Base-by-base conservation (phyloP, 352 stramenopile species). In the Phytophthora agathidicida region DNA sequence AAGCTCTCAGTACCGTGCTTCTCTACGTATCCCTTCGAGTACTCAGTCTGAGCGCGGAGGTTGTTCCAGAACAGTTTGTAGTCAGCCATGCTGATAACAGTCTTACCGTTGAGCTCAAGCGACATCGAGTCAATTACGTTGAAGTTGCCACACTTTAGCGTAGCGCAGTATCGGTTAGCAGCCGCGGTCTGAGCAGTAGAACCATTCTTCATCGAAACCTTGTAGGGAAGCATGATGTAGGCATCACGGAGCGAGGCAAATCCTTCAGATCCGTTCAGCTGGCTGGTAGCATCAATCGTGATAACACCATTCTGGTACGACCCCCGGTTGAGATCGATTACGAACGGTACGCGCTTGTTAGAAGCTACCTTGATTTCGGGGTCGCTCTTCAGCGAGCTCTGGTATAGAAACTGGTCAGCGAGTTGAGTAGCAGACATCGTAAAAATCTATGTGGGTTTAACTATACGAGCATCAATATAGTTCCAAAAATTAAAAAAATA, bases 181-280 rank as follows among this genome's bases (percentile, higher is more conserved):
- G 42, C 14, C 2, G 8, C 5, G 17, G 19, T 26, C 31, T 42
- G 30, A 36, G 10, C 20, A 20, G 32, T 36, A 28, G 9, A 9
- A 42, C 17, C n/a, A 24, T 62, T 52, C 17, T 57, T 50, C 49
- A 61, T 56, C 7, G 7, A 35, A 6, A 49, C 26, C 20, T 58
- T 56, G 33, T 60, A 61, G 20, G 56, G 36, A 16, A 60, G 27
- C 23, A 61, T 49, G 2, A 46, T 67, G 38, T 67, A 58, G 6
- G 49, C 36, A 61, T 49, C 56, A 38, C 32, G 47, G 45, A 56
- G 42, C 3, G 24, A 47, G 22, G 41, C 16, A 22, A 43, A 51
- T 22, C 46, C 45, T 28, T 49, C 24, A 27, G 24, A 16, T 13
- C 39, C 53, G 24, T 46, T 33, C 36, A 48, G 22, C 22, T 67